Base-by-base conservation (phyloP, 371 early-diverging fungal species). In the Lichtheimia ramosa region DNA sequence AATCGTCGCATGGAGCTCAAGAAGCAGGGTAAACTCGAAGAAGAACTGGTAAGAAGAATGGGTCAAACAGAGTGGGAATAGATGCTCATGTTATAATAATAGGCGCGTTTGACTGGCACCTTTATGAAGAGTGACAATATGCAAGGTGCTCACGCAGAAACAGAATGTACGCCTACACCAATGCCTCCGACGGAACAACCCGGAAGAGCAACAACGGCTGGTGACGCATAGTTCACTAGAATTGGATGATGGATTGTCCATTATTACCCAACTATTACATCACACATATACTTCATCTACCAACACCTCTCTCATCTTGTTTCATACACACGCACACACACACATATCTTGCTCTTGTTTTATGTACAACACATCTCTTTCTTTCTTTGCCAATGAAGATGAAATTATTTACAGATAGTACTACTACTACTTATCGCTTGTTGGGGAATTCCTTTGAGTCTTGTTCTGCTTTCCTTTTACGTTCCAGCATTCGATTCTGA, bases 1-100 rank as follows among this genome's bases (percentile, higher is more conserved):
- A 77, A 77, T 55, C 69, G 69, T 25, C 65, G 81, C 34, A 73
- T 77, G 69, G 74, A 75, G 41, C 58, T 77, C 27, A 81, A 77
- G 59, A 77, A 77, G 43, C 65, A 81, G 67, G 75, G 77, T 50
- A 69, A 68, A 54, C 65, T 81, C 21, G 69, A 81, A 43, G 81
- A 81, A 58, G 77, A 81, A 56, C 59, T 81, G 61, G 77, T 81
- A 72, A 65, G 63, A 6, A 27, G 43, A 51, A 23, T 12, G 10
- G 39, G 16, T 7, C 23, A 12, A 16, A 3, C 18, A 23, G 48
- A 46, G 5, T 18, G 18, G 23, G 8, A 34, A 2, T 14, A 21
- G 43, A 14, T 48, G 8, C 27, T 50, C 4, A 40, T n/a, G 23
- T 20, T 55, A 55, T 15, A 23, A 42, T 56, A 23, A 5, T 62